These are phyloP conservation scores for Penicillium daleae DNA, from an alignment of 495 filamentous ascomycete species.

Conservation along the genomic window DNA sequence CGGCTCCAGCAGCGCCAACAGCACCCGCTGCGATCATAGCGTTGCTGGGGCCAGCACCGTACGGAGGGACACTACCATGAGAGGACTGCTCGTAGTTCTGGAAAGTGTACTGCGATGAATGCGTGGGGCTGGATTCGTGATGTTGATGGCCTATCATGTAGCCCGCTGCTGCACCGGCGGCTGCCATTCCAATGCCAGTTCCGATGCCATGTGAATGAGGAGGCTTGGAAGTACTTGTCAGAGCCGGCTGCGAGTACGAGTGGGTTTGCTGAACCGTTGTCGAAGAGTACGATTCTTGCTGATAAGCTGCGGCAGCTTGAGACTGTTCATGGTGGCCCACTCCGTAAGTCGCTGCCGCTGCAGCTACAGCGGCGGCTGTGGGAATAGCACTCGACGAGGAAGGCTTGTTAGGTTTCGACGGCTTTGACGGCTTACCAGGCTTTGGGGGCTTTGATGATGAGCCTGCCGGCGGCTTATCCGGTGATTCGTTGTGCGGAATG, in stretches of 20 bases:
- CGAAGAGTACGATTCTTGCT: conserved; percentile 12
- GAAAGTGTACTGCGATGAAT: conserved; percentile 33
- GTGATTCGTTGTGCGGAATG: conserved; percentile 18
- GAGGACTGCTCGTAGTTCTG: conserved; percentile 39
- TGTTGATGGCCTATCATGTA: conserved; percentile 51
- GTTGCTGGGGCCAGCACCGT: conserved; percentile 39
- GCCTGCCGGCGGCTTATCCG: conserved; percentile 20
- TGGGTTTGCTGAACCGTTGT: conserved; percentile 19
- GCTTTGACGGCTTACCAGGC: conserved; percentile 23
- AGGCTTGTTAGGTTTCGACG: conserved; percentile 38
- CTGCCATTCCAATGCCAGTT: conserved; percentile 46
- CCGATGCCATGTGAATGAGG: conserved; percentile 40
- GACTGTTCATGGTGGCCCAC: conserved; percentile 25
- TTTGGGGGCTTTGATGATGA: conserved; percentile 33
- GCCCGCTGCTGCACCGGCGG: conserved; percentile 53
- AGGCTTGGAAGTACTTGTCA: conserved; percentile 25
- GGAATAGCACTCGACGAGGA: conserved; percentile 29
- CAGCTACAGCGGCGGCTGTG: conserved; percentile 28
- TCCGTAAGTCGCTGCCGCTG: conserved; percentile 34
- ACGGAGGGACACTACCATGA: conserved; percentile 31
- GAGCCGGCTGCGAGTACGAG: conserved; percentile 27
- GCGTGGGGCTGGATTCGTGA: conserved; percentile 41
- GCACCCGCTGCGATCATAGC: conserved; percentile 52
- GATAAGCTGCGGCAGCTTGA: conserved; percentile 12
- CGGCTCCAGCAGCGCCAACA: conserved; percentile 52